Percentiles rank a stretch among this genome's conserved stretches.
phyloP scores from a whole-genome alignment of 2,329 filamentous ascomycete species.

The Colletotrichum sp. region DNA sequence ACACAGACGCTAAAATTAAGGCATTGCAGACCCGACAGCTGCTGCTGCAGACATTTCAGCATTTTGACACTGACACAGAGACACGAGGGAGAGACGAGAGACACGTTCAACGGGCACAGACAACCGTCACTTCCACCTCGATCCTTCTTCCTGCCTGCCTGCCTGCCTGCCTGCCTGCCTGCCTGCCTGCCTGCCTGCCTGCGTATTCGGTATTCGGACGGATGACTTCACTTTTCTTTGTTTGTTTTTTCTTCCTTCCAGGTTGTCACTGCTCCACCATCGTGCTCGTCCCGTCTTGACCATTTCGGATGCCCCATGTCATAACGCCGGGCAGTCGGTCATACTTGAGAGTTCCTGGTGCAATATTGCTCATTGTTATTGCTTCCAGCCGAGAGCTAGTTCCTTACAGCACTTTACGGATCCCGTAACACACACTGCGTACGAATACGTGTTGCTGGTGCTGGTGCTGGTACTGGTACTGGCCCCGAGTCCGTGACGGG shows the following conservation, averaged over 20 bases:
- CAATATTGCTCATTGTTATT: neutral
- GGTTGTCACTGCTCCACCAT: neutral
- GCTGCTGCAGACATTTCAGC: neutral
- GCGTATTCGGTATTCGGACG: neutral
- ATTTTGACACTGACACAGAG: neutral
- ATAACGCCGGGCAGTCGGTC: neutral
- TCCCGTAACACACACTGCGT: neutral
- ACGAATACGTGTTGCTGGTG: neutral
- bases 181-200: neutral
- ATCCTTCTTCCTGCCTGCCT: neutral
- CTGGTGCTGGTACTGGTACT: neutral
- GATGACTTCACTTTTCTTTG: neutral
- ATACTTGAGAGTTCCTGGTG: neutral
- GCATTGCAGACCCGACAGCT: neutral
- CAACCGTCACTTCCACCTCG: neutral
- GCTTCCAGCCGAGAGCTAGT: neutral
- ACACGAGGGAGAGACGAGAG: neutral
- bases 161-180: neutral
- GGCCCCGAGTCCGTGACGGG: neutral
- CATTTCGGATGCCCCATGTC: neutral
- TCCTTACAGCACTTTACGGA: neutral
- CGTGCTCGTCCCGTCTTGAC: neutral
- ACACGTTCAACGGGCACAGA: neutral
- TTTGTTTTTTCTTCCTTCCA: neutral
- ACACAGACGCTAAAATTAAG: neutral